Base-by-base conservation (phyloP, 2,329 filamentous ascomycete species). In the Alternaria sp. region DNA sequence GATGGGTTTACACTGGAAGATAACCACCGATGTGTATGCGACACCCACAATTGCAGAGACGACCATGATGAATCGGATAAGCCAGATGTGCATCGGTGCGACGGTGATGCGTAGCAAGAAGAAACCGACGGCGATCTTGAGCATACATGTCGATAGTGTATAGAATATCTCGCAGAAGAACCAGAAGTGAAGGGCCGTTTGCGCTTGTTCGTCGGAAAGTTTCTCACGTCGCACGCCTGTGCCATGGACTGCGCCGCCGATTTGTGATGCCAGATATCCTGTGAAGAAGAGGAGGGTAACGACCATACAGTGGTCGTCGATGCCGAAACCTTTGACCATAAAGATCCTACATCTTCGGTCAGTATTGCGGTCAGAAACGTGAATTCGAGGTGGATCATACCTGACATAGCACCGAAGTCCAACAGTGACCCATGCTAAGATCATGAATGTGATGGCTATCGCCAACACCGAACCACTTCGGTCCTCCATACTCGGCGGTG, bases 131-230 rank as follows among this genome's bases (percentile, higher is more conserved):
- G 84, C 82, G 20, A 84, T 75, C 61, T 84, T 85, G 52, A 83
- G 78, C 28, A 83, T 68, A 20, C 80, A 77, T 7, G 81, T 83
- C 2, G 81, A 78, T 56, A 84, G 73, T 20, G 81, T 81, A 69
- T 86, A 87, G 66, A 81, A 83, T 28, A 83, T 75, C 64, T 86
- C 84, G 66, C 83, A 85, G 39, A 86, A 81, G 78, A 80, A 86
- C 84, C 84, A 87, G 64, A 69, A 79, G 65, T 72, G 66, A 6
- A 76, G 59, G 16, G 72, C 74, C 18, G 44, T 72, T 57, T 74
- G 54, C 3, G 70, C 71, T n/a, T 53, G 61, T 18, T 62, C 63
- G 30, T 72, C 69, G 7, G 72, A 68, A 30, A 81, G 67, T 7
- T 76, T 66, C 26, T 61, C 57, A 4, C 78, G 67, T 47, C 71